Evolutionary conservation across 2,329 filamentous ascomycete species (phyloP).

Genomic region (Trichoderma guizhouense): DNA sequence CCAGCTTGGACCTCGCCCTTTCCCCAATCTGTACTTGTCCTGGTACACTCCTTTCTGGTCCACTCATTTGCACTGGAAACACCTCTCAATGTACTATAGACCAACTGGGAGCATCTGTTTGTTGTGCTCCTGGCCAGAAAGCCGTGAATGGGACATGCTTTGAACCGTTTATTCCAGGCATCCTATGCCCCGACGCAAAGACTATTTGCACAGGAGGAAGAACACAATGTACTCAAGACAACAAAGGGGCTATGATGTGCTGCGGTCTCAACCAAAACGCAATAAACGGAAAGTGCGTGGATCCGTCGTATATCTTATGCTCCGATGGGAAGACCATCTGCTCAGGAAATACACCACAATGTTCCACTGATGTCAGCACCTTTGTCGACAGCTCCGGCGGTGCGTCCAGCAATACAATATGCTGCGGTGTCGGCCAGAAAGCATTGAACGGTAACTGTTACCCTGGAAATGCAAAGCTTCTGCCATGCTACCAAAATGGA

Average conservation of each 20-base stretch:
- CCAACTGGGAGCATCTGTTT: not conserved
- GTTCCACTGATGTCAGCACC: not conserved
- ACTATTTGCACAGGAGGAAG: not conserved
- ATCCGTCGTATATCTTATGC: not conserved
- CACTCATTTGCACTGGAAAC: not conserved
- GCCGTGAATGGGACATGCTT: not conserved
- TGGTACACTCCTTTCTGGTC: not conserved
- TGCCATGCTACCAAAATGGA: not conserved
- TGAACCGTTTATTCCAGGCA: no score
- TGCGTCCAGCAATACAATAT: not conserved
- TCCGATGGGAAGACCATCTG: not conserved
- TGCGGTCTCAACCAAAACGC: not conserved
- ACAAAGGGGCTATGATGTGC: not conserved
- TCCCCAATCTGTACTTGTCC: not conserved
- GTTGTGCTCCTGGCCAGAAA: not conserved
- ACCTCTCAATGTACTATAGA: not conserved
- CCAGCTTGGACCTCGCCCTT: not conserved
- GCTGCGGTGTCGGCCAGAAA: not conserved
- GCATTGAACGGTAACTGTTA: constrained; percentile 9
- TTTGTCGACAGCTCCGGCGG: not conserved
- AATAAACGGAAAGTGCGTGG: not conserved
- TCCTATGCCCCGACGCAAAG: not conserved
- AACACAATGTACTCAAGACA: not conserved
- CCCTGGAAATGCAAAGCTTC: not conserved
- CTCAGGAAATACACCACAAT: not conserved